phyloP scores from a whole-genome alignment of 2,329 filamentous ascomycete genomes.

The Fragosphaeria purpurea region DNA sequence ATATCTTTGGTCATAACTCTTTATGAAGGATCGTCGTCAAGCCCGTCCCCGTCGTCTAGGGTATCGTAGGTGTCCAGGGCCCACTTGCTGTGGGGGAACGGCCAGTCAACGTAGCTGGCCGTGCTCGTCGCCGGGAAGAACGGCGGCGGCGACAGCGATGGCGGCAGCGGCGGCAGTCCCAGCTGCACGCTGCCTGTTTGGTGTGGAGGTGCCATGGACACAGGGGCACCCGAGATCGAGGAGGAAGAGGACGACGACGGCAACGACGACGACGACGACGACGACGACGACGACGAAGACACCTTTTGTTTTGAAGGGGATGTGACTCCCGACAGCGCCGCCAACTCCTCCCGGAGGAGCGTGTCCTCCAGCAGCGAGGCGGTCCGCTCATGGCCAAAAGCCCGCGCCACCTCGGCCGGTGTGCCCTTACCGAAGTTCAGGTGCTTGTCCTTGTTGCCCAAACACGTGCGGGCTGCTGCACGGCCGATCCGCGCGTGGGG shows the following conservation, averaged over 20 bases:
- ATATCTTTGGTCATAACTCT: too few species aligned
- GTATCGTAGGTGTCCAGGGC: neutral
- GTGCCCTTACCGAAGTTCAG: neutral
- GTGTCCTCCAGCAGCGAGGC: neutral
- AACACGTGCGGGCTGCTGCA: neutral
- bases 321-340: too few species aligned
- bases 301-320: too few species aligned
- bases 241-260: too few species aligned
- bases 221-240: too few species aligned
- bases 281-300: too few species aligned
- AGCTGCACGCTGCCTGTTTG: too few species aligned
- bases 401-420: conserved; percentile 1
- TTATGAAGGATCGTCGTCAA: too few species aligned
- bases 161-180: neutral
- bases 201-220: too few species aligned
- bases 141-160: neutral
- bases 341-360: neutral
- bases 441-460: neutral
- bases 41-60: neutral
- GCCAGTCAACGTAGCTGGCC: too few species aligned
- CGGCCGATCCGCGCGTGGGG: conserved; percentile 1
- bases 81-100: neutral
- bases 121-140: neutral
- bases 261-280: too few species aligned
- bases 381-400: neutral